phyloP scores from a whole-genome alignment of 805 yeast species.

The Candida montana region DNA sequence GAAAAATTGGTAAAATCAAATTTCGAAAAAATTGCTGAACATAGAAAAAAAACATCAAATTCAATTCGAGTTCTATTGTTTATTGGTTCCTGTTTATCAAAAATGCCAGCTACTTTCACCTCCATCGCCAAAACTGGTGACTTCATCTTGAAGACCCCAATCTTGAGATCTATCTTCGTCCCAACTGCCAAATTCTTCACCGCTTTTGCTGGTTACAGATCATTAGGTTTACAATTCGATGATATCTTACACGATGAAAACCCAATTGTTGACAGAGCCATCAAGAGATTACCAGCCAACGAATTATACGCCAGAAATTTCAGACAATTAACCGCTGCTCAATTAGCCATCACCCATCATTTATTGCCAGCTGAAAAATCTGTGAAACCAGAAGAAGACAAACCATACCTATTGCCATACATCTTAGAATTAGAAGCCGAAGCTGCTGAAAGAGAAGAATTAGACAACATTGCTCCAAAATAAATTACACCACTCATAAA shows the following conservation, averaged over 20 bases:
- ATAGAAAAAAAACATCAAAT: neutral
- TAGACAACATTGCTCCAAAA: conserved; percentile 59
- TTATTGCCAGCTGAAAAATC: conserved; percentile 77
- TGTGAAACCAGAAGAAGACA: conserved; percentile 73
- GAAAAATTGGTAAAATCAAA: conserved; percentile 1
- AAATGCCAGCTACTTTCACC: conserved; percentile 30
- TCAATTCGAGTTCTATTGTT: neutral
- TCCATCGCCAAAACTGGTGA: conserved; percentile 71
- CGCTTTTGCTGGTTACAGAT: conserved; percentile 85
- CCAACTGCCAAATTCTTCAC: conserved; percentile 78
- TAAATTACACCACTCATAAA: neutral
- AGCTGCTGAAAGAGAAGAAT: conserved; percentile 77
- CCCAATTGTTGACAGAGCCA: conserved; percentile 80
- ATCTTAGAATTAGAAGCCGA: conserved; percentile 93
- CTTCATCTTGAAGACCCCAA: conserved; percentile 74
- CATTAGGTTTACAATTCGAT: conserved; percentile 86
- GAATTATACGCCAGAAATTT: conserved; percentile 87
- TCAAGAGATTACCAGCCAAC: conserved; percentile 77
- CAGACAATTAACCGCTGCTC: conserved; percentile 91
- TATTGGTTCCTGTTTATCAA: neutral
- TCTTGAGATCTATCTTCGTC: conserved; percentile 65
- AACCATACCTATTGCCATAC: conserved; percentile 80
- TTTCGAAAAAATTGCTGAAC: neutral
- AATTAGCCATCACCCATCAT: conserved; percentile 77
- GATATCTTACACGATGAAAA: conserved; percentile 86